Evolutionary conservation across 176 grass and related monocot species (phyloP), one percentile per base, ranked within the genome.

Genomic region (Raddia guianensis): DNA sequence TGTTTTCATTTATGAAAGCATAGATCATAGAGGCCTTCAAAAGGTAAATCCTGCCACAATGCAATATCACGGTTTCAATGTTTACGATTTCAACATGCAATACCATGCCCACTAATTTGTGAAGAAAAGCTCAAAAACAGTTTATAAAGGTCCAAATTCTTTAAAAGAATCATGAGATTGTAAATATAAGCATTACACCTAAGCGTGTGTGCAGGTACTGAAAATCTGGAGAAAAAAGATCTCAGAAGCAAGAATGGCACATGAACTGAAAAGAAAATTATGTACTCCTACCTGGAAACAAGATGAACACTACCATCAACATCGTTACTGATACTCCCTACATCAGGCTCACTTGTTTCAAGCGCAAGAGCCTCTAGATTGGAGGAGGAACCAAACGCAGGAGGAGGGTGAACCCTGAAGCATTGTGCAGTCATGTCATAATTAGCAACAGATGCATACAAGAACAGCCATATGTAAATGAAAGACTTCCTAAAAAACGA

Each of bases 371-470:
- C 87, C 77, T 92, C 90, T 6, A 94, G 60, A 87, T 94, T 92
- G 72, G 90, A 81, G 5, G 87, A 89, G 10, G 80, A 97, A 63
- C 87, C 87, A 74, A 94, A 94, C 3, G 80, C 88, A 61, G 90
- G 90, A 74, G 84, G 83, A 56, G 95, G 83, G 50, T 92, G 87
- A 59, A 77, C 18, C 74, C 87, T 97, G 83, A 79, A 9, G 34
- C 27, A 9, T 72, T 70, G 56, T 71, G 43, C 35, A 80, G 46
- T 12, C 12, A 80, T 8, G 4, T 6, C 49, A 64, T 68, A 27
- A 27, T 27, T 53, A 63, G 60, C 55, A 43, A 43, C 27, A 34
- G 12, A 61, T 15, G 35, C 57, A n/a, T 12, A 12, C 12, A 75
- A 55, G 18, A 60, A 83, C 35, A 82, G 46, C 49, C 48, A 40